phyloP scores from a whole-genome alignment of 2,329 filamentous ascomycete species.

The Zalaria obscura region DNA sequence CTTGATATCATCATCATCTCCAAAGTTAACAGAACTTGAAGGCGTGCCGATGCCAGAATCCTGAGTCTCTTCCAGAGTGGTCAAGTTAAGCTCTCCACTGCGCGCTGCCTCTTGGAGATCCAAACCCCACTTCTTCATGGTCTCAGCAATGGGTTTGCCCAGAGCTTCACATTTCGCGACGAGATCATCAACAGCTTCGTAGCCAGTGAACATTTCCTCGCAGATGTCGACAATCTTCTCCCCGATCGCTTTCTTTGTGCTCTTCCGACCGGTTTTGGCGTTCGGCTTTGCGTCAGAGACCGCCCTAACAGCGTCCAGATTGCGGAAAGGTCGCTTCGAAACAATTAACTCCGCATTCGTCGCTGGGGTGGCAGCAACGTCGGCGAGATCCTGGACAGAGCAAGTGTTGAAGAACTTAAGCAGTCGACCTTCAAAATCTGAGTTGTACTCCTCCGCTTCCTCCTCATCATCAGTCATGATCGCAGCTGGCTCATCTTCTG shows the following conservation, averaged over 20 bases:
- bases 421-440: conserved; percentile 40
- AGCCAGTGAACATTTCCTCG: conserved; percentile 61
- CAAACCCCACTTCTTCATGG: conserved; percentile 55
- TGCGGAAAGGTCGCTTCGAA: conserved; percentile 58
- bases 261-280: conserved; percentile 39
- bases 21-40: conserved; percentile 17
- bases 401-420: conserved; percentile 76
- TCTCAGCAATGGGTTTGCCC: conserved; percentile 49
- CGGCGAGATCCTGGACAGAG: conserved; percentile 59
- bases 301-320: conserved; percentile 49
- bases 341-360: conserved; percentile 56
- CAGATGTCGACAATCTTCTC: conserved; percentile 54
- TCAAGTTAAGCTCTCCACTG: conserved; percentile 46
- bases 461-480: conserved; percentile 20
- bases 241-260: conserved; percentile 39
- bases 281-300: conserved; percentile 39
- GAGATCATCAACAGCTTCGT: conserved; percentile 70
- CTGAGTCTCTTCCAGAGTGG: conserved; percentile 38
- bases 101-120: conserved; percentile 47
- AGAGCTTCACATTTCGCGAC: conserved; percentile 62
- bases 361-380: conserved; percentile 63
- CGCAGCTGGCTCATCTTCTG: conserved; percentile 6
- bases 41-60: conserved; percentile 59
- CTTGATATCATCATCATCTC: conserved; percentile 17
- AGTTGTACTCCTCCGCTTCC: conserved; percentile 3